Evolutionary conservation across 2,329 filamentous ascomycete genomes (phyloP), one percentile per base, ranked within the genome.

Genomic region (Hortaea sp.): DNA sequence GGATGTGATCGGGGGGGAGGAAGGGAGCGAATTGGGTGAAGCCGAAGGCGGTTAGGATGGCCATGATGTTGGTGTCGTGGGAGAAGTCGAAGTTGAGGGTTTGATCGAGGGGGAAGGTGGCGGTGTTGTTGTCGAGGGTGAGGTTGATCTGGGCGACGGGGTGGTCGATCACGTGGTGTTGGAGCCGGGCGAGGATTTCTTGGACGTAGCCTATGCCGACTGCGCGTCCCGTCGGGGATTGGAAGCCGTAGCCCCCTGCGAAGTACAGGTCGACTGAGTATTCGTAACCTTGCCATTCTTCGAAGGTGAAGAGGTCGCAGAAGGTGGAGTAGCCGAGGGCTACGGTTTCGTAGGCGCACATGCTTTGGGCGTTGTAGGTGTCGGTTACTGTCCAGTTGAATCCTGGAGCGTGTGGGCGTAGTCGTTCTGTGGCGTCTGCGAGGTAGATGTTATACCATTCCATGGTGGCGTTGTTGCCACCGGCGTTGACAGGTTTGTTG

Each of bases 331-430:
- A 88, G 20, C 85, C 85, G 49, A 84, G 81, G 1, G 82, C 79
- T n/a, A 86, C 76, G 0, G 82, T 87, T 63, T 89, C 85, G 58
- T 88, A 89, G 0, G 84, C 79, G 55, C 85, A 89, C 60, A 88
- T 72, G 3, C 72, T 80, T 62, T 88, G 84, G 0, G 79, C 79
- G 12, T 81, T 77, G 63, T 82, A 84, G 0, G 76, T 75, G 56
- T 85, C 81, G 3, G 71, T 63, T 3, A 77, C 40, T 1, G 77
- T 82, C 79, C 84, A 86, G 45, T 82, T 75, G 58, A 65, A 65
- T 29, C 51, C 62, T 6, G 57, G 53, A 6, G 57, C 55, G n/a
- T 57, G 44, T 4, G 67, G 63, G 29, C 74, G 69, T 44, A 88
- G 73, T 2, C 83, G 75, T 12, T 70, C 62, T 7, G 78, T 80